phyloP scores from a whole-genome alignment of 2,329 filamentous ascomycete species.

The Penicillium sp. region DNA sequence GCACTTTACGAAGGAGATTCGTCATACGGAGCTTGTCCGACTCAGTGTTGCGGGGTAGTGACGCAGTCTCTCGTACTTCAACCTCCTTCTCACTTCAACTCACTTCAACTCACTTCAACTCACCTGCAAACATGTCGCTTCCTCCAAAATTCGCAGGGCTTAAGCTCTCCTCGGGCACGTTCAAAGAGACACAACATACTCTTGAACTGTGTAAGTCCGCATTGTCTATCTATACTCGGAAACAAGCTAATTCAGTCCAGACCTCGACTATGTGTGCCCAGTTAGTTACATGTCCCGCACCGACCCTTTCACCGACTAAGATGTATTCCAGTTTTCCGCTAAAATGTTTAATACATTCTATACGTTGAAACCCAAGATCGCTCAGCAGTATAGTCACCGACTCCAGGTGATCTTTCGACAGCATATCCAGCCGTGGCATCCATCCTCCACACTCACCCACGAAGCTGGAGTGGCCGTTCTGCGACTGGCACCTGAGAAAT shows the following conservation, averaged over 20 bases:
- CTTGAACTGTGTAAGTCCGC: conserved; percentile 38
- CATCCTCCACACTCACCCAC: conserved; percentile 65
- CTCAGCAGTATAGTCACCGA: conserved; percentile 53
- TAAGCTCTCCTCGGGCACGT: conserved; percentile 23
- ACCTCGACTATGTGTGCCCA: conserved; percentile 89
- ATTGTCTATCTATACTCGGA: neutral
- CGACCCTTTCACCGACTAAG: conserved; percentile 2
- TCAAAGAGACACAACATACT: conserved; percentile 30
- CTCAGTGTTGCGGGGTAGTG: neutral
- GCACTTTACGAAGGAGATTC: neutral
- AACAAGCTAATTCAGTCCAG: conserved; percentile 30
- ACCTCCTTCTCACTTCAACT: no score
- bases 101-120: neutral
- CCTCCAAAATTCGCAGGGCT: conserved; percentile 58
- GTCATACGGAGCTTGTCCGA: neutral
- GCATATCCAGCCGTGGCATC: conserved; percentile 94
- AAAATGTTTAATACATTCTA: conserved; percentile 76
- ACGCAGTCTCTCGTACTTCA: neutral
- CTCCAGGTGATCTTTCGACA: conserved; percentile 80
- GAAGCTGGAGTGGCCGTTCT: conserved; percentile 82
- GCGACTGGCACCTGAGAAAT: conserved; percentile 62
- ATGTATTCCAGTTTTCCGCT: conserved; percentile 50
- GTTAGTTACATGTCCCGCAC: conserved; percentile 28
- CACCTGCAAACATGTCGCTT: conserved; percentile 49
- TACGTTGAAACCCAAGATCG: conserved; percentile 62